These are phyloP conservation scores for Sclerotinia sclerotiorum DNA, from an alignment of 2,329 filamentous ascomycete species.

Conservation along the genomic window DNA sequence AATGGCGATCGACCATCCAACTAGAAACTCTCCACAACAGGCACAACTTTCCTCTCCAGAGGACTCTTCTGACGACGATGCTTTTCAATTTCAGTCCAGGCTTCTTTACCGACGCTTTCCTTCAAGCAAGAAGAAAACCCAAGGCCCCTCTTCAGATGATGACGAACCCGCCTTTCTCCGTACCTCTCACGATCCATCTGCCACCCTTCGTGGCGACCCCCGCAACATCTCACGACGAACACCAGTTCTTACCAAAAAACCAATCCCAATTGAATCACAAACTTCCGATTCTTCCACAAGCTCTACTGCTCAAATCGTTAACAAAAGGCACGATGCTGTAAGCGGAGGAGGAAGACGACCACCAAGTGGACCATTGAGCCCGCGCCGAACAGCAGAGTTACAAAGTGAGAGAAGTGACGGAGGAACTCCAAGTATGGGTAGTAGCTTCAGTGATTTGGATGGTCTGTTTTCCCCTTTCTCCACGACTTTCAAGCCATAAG, in stretches of 20 bases:
- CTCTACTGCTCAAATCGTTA: conserved; percentile 42
- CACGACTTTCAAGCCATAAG: conserved; percentile 1
- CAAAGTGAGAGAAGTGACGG: conserved; percentile 67
- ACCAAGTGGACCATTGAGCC: conserved; percentile 51
- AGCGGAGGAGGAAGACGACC: conserved; percentile 22
- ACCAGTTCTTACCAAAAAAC: conserved; percentile 29
- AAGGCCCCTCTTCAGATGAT: conserved; percentile 34
- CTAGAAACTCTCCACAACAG: conserved; percentile 27
- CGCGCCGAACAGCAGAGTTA: conserved; percentile 59
- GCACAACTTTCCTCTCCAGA: conserved; percentile 31
- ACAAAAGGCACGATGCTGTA: conserved; percentile 21
- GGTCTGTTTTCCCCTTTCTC: conserved; percentile 47
- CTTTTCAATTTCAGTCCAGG: conserved; percentile 35
- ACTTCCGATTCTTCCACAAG: conserved; percentile 64
- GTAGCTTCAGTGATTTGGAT: conserved; percentile 83
- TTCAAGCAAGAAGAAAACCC: conserved; percentile 34
- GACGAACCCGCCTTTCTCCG: conserved; percentile 38
- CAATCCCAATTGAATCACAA: conserved; percentile 35
- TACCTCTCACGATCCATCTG: conserved; percentile 35
- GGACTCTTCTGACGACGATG: conserved; percentile 32
- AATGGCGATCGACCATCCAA: conserved; percentile 20
- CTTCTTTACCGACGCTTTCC: conserved; percentile 38
- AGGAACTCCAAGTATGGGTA: conserved; percentile 72
- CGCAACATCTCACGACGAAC: conserved; percentile 27
- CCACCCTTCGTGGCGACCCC: conserved; percentile 37